Evolutionary conservation across 371 early-diverging fungal genomes (phyloP), one percentile per base, ranked within the genome.

Genomic region (Apophysomyces variabilis): DNA sequence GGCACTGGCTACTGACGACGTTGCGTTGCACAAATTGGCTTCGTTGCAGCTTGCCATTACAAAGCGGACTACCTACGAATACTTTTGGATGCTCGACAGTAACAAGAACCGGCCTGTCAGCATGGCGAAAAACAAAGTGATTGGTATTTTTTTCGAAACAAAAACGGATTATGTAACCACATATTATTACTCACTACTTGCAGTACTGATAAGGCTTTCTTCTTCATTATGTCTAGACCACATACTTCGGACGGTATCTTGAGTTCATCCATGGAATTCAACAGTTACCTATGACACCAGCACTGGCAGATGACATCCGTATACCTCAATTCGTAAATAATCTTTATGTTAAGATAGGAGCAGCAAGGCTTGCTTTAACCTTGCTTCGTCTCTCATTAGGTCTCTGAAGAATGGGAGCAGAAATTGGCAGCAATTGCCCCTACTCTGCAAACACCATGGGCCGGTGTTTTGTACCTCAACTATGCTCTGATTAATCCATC

Each of bases 221-320:
- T 16, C 14, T 16, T 9, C 47, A 5, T 4, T 54, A 13, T 38
- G 37, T 36, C 9, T 65, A 83, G 89, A 83, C 83, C 0, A 89
- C 89, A 16, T 90, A 86, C 67, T 89, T 89, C 72, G 89, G 89
- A 44, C 71, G 83, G 37, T 80, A 83, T 62, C 35, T 84, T 1
- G 87, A 92, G 70, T 93, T 70, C 60, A 91, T 93, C 54, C 90
- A 89, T 68, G 90, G 93, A 8, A 93, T 93, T 64, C 93, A 92
- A 65, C 89, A 90, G 78, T 72, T 93, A 26, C 92, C 93, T 0
- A 90, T 91, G 68, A 92, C 92, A 14, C 92, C 93, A 2, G 87
- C 86, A 1, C 64, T 85, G 38, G 76, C 78, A 41, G 80, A 80
- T 0, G 63, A 80, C 62, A 71, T 84, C 13, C 74, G 86, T 26